These are phyloP conservation scores for Kurtzmaniella cleridarum DNA, from an alignment of 805 yeast species.

Conservation along the genomic window DNA sequence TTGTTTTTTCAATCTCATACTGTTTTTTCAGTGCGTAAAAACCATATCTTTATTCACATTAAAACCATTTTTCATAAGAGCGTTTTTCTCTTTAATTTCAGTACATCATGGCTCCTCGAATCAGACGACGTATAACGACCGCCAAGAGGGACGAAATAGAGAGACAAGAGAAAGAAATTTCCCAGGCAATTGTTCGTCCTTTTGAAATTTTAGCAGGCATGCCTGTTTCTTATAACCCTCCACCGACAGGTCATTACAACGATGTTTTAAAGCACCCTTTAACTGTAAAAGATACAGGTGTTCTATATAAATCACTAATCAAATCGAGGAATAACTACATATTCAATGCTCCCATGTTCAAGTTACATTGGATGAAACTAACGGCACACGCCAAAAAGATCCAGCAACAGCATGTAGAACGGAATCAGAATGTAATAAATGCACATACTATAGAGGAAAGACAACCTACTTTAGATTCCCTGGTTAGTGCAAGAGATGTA, in stretches of 20 bases:
- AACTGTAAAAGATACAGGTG: constrained; percentile 67
- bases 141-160: constrained; percentile 39
- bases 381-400: constrained; percentile 47
- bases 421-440: constrained; percentile 26
- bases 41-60: too few species aligned
- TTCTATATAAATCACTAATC: constrained; percentile 63
- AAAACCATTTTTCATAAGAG: too few species aligned
- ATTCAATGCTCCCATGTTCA: constrained; percentile 68
- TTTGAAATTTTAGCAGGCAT: constrained; percentile 60
- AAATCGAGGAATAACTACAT: constrained; percentile 56
- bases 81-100: too few species aligned
- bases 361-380: constrained; percentile 74
- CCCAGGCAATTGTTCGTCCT: constrained; percentile 45
- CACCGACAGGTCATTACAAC: constrained; percentile 51
- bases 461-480: constrained; percentile 31
- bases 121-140: constrained; percentile 39
- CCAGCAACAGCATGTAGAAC: constrained; percentile 18
- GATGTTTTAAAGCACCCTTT: constrained; percentile 58
- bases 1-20: too few species aligned
- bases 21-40: too few species aligned
- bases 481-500: constrained; percentile 63
- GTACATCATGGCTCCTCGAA: constrained; percentile 36
- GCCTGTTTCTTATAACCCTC: constrained; percentile 61
- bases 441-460: constrained; percentile 17
- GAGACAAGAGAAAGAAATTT: constrained; percentile 32